A percentile compares a stretch with the other conserved stretches of the same genome.
Conservation (phyloP, 495 filamentous ascomycete genomes). For the Neurospora sp. region DNA sequence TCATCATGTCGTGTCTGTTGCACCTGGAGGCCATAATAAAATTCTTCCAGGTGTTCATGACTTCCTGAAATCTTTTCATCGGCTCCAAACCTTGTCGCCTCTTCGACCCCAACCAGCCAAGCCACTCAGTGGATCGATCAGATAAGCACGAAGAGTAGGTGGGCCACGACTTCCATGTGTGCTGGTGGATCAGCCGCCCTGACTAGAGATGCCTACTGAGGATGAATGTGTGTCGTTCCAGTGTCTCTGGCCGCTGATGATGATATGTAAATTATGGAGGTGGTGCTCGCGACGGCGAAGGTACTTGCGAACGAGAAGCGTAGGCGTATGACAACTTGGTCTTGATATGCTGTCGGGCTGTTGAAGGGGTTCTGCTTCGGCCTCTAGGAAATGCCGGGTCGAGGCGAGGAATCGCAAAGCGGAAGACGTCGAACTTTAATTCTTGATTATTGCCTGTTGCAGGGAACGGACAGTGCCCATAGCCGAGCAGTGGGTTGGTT, state of each 20-base stretch:
- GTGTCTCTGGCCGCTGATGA: no score
- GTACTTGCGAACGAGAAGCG: no score
- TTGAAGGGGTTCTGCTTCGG: no score
- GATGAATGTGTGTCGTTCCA: no score
- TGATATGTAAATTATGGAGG: not conserved
- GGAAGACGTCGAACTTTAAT: no score
- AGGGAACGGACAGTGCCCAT: no score
- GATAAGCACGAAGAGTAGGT: not conserved
- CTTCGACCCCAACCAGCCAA: not conserved
- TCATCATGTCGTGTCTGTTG: not conserved
- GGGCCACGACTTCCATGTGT: not conserved
- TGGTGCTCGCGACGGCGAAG: no score
- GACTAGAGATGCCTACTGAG: not conserved
- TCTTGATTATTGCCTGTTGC: no score
- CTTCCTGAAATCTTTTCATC: not conserved
- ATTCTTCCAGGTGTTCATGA: not conserved
- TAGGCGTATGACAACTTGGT: no score
- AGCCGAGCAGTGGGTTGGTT: not conserved
- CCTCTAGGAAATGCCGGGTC: no score
- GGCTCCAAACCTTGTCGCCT: not conserved
- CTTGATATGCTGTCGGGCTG: no score
- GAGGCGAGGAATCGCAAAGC: no score
- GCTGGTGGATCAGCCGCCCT: not conserved
- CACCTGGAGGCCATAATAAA: not conserved
- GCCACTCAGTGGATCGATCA: not conserved